Percentiles rank a stretch among this genome's conserved stretches.
Evolutionary conservation across 768 basidiomycete species (phyloP).

Genomic region (Lenzites betulinus): DNA sequence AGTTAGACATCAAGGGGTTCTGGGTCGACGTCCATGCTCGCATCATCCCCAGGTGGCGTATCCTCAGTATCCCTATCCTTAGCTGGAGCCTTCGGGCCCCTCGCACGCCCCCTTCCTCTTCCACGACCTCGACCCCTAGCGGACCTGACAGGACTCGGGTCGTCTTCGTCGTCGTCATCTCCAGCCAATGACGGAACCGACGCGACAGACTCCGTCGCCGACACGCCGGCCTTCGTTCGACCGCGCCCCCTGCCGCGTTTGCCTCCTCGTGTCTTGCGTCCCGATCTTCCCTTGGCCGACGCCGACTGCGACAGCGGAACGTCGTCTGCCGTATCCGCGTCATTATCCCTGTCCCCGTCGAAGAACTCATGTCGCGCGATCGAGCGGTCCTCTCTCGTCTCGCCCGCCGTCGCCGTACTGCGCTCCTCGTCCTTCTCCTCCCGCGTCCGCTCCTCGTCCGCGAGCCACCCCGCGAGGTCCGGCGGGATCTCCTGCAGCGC

Average conservation of each 20-base stretch:
- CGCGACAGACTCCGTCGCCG: constrained; percentile 27
- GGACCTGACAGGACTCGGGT: constrained; percentile 28
- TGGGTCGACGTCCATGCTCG: constrained; percentile 22
- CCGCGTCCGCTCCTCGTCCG: constrained; percentile 64
- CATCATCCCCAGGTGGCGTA: constrained; percentile 18
- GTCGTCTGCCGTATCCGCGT: constrained; percentile 39
- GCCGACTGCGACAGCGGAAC: constrained; percentile 5
- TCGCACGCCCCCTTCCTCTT: constrained; percentile 41
- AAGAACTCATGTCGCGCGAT: constrained; percentile 68
- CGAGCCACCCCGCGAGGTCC: constrained; percentile 76
- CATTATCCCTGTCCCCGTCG: constrained; percentile 72
- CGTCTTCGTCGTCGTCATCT: constrained; percentile 46
- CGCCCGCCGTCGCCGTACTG: constrained; percentile 57
- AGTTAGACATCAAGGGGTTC: constrained; percentile 9
- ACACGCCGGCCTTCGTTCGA: constrained; percentile 27
- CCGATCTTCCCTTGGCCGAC: constrained; percentile 32
- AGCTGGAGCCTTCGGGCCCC: constrained; percentile 19
- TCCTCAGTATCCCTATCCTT: constrained; percentile 23
- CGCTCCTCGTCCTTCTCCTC: constrained; percentile 75
- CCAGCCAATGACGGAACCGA: constrained; percentile 31
- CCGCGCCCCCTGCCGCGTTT: constrained; percentile 36
- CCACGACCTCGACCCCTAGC: constrained; percentile 35
- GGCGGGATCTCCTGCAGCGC: constrained; percentile 97
- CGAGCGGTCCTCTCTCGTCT: constrained; percentile 53
- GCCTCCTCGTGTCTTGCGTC: constrained; percentile 28